Evolutionary conservation across 2,329 filamentous ascomycete genomes (phyloP), one percentile per base, ranked within the genome.

Genomic region (Fusarium foetens): DNA sequence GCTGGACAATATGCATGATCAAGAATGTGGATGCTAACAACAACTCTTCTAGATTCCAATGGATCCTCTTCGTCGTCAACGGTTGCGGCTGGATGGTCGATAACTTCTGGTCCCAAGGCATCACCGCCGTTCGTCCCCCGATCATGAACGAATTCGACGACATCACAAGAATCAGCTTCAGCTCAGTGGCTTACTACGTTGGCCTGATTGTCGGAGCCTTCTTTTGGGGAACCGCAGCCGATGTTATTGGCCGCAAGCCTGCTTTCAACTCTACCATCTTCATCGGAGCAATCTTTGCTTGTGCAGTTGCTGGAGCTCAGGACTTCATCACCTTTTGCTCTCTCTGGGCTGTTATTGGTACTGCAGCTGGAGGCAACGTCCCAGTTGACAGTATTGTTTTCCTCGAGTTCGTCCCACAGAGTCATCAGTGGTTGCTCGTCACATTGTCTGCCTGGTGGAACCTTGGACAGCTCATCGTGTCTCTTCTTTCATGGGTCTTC

Each of bases 321-420:
- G 90, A 86, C 67, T 92, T 91, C 64, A 84, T 84, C 2, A 85
- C 86, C 0, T 87, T 91, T 63, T 88, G 87, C 21, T 43, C 51
- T 11, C 58, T 61, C 13, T 61, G 58, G 49, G 88, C 88, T 13
- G 79, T 87, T 41, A 79, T 84, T 11, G 83, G 83, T 12, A 80
- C 80, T 2, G 82, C 78, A 2, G 80, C 82, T 1, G 83, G 83
- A 14, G 85, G 85, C 0, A 86, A 86, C 27, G 79, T 85, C 3
- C 83, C 84, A 1, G 83, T 86, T 3, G 85, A 86, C 70, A 84
- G 82, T 53, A 83, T 82, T 58, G 81, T 87, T n/a, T 86, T 86
- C 67, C 72, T 86, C 10, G 85, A 86, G 64, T 86, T 85, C 67
- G 78, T 86, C 1, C 84, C 84, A 0, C 79, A 80, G 45, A 81